These are phyloP conservation scores for Oehlia diaphana DNA, from an alignment of 192 early-diverging fungal species.

Conservation along the genomic window DNA sequence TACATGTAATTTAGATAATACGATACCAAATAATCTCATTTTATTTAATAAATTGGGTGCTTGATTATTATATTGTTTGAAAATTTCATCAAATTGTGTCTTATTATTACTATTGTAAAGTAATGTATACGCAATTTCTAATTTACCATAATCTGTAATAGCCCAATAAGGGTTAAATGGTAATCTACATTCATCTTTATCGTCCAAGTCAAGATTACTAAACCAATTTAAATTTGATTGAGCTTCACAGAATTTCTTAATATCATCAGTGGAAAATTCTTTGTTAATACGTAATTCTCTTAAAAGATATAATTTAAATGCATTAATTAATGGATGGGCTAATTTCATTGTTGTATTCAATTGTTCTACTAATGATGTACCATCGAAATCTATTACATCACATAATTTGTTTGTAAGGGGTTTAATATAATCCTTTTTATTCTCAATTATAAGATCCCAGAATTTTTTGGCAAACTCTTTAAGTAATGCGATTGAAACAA, in stretches of 20 bases:
- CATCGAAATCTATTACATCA: neutral
- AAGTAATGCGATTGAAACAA: constrained; percentile 18
- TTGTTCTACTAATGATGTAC: neutral
- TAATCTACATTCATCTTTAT: neutral
- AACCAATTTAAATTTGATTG: constrained; percentile 12
- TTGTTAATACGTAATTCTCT: constrained; percentile 15
- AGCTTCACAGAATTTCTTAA: constrained; percentile 10
- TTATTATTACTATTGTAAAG: neutral
- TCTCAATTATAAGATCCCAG: neutral
- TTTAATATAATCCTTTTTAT: neutral
- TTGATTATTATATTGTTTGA: neutral
- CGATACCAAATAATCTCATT: neutral
- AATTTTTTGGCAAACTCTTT: constrained; percentile 27
- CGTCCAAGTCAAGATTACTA: neutral
- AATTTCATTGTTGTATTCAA: neutral
- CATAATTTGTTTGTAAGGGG: neutral
- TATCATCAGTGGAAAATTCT: constrained; percentile 8
- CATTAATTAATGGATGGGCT: constrained; percentile 5
- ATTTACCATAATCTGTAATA: neutral
- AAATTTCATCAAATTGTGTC: neutral
- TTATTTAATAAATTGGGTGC: neutral
- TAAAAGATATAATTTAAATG: constrained; percentile 29
- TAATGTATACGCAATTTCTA: neutral
- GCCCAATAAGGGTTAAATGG: constrained; percentile 28
- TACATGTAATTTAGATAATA: neutral